Evolutionary conservation across 768 basidiomycete genomes (phyloP).

Genomic region (Suillus spraguei): DNA sequence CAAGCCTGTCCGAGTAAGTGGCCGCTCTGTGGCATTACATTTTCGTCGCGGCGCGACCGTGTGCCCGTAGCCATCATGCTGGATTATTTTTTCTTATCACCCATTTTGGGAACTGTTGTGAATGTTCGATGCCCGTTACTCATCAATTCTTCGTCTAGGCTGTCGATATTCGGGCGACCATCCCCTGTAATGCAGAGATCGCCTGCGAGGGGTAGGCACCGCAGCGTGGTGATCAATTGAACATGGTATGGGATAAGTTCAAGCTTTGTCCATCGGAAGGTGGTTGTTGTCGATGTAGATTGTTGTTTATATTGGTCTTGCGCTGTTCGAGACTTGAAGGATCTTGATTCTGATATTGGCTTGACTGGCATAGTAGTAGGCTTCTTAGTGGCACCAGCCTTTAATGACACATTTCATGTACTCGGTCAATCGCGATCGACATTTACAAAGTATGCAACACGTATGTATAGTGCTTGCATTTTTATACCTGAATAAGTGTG

Average conservation of each 20-base stretch:
- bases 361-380: neutral
- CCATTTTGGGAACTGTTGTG: neutral
- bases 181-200: conserved; percentile 20
- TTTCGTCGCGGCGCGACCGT: neutral
- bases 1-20: conserved; percentile 25
- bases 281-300: neutral
- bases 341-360: neutral
- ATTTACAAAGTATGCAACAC: too few relatives aligned
- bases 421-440: too few relatives aligned
- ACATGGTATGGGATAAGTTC: neutral
- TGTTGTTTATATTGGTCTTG: neutral
- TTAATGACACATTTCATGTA: neutral
- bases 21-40: neutral
- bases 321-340: neutral
- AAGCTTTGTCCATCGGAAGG: too few relatives aligned
- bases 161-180: conserved; percentile 25
- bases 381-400: neutral
- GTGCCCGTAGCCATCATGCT: neutral
- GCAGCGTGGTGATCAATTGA: neutral
- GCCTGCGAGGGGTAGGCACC: neutral
- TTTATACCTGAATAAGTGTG: too few relatives aligned
- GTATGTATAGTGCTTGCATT: too few relatives aligned
- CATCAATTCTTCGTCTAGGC: conserved; percentile 2
- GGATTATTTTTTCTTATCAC: neutral
- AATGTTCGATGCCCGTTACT: neutral